Percentiles rank a stretch among this genome's conserved stretches.
Evolutionary conservation across 2,329 filamentous ascomycete genomes (phyloP).

Genomic region (Fusarium dimerum): DNA sequence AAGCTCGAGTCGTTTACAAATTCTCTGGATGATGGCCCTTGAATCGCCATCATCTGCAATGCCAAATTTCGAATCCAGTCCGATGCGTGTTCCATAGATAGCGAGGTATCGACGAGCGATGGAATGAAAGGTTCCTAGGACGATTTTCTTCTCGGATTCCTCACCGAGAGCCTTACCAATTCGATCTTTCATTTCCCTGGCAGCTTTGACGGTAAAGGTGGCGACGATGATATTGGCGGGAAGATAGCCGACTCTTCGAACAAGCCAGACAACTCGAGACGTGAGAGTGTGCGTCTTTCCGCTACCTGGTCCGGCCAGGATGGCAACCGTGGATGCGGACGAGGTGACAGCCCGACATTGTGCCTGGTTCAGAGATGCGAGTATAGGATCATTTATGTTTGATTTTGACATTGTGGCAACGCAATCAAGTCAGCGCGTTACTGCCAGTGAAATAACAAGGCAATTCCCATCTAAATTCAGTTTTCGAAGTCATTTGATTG

Average conservation of each 20-base stretch:
- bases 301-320: constrained; percentile 67
- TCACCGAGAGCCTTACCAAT: constrained; percentile 81
- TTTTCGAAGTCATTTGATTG: neutral
- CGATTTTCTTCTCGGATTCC: constrained; percentile 71
- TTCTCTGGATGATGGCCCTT: constrained; percentile 75
- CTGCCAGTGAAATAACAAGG: constrained; percentile 4
- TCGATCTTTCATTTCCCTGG: constrained; percentile 87
- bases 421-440: constrained; percentile 22
- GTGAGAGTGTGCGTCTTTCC: constrained; percentile 97
- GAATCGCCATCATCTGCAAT: constrained; percentile 88
- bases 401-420: constrained; percentile 30
- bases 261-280: constrained; percentile 85
- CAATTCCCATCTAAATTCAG: constrained; percentile 16
- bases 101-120: constrained; percentile 84
- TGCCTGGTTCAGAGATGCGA: constrained; percentile 54
- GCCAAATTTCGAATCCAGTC: constrained; percentile 78
- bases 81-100: constrained; percentile 82
- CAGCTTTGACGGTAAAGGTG: constrained; percentile 96
- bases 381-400: constrained; percentile 35
- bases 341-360: constrained; percentile 59
- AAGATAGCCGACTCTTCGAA: constrained; percentile 68
- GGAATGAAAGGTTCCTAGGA: constrained; percentile 94
- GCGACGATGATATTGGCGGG: constrained; percentile 92
- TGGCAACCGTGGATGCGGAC: constrained; percentile 57
- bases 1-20: constrained; percentile 73